Evolutionary conservation across 768 basidiomycete species (phyloP).

Genomic region (Russula abietina): DNA sequence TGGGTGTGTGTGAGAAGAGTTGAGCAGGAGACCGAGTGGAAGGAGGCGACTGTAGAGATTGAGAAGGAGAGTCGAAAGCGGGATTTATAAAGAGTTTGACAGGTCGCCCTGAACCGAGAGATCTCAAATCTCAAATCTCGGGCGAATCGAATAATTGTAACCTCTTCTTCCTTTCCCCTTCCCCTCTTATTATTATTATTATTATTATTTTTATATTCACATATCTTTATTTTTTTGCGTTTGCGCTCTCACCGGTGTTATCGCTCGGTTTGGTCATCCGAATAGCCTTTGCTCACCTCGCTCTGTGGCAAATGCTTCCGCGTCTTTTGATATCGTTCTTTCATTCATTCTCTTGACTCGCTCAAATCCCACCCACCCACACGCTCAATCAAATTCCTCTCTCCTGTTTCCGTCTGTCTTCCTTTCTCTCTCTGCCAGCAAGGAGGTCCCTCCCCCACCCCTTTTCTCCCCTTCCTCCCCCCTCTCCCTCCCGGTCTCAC

Average conservation of each 20-base stretch:
- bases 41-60: slow-evolving; percentile 8
- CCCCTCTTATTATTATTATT: neutral
- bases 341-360: slow-evolving; percentile 5
- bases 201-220: neutral
- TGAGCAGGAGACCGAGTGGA: neutral
- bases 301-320: slow-evolving; percentile 13
- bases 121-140: slow-evolving; percentile 11
- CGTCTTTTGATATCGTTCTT: neutral
- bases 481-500: neutral
- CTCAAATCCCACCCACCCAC: neutral
- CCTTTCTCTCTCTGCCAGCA: slow-evolving; percentile 14
- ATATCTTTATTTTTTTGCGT: no score
- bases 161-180: neutral
- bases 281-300: slow-evolving; percentile 9
- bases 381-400: slow-evolving; percentile 9
- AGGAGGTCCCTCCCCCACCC: neutral
- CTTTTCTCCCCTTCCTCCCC: neutral
- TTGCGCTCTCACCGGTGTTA: slow-evolving; percentile 19
- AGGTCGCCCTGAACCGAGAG: slow-evolving; percentile 19
- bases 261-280: slow-evolving; percentile 25
- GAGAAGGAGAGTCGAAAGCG: neutral
- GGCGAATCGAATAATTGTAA: slow-evolving; percentile 2
- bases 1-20: neutral
- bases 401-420: slow-evolving; percentile 13
- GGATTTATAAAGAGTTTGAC: slow-evolving; percentile 20